Conservation (phyloP, 306 rosid genomes). For the Macrotyloma uniflorum region DNA sequence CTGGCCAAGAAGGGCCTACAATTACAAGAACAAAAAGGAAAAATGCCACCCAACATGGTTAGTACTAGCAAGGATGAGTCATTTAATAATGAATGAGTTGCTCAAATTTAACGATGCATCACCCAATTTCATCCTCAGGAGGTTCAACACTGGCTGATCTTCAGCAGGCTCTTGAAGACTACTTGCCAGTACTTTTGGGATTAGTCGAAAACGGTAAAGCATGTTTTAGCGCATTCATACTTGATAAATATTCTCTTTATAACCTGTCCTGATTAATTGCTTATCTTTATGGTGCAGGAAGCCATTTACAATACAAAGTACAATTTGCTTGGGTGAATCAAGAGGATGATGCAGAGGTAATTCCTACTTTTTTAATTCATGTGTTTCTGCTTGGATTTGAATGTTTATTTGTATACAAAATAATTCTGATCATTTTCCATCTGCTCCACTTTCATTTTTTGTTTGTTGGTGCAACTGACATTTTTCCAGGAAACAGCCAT, state of each 20-base stretch:
- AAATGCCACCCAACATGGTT: slow-evolving; percentile 91
- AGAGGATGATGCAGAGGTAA: slow-evolving; percentile 89
- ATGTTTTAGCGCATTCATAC: slow-evolving; percentile 18
- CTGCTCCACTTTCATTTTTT: not conserved
- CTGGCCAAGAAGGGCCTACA: slow-evolving; percentile 92
- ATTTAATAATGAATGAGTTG: slow-evolving; percentile 29
- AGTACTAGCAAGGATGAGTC: slow-evolving; percentile 41
- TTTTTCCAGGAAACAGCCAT: slow-evolving; percentile 83
- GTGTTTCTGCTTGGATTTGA: slow-evolving; percentile 22
- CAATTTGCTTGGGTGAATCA: slow-evolving; percentile 93
- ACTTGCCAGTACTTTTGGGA: slow-evolving; percentile 94
- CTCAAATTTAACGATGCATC: slow-evolving; percentile 43
- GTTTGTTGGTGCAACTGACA: slow-evolving; percentile 4
- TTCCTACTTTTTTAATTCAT: not conserved
- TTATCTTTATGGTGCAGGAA: slow-evolving; percentile 64
- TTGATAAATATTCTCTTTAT: slow-evolving; percentile 29
- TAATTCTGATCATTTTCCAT: not conserved
- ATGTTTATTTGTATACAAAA: slow-evolving; percentile 24
- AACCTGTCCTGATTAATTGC: slow-evolving; percentile 33
- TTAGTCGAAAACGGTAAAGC: slow-evolving; percentile 83
- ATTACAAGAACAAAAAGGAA: slow-evolving; percentile 86
- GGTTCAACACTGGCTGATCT: slow-evolving; percentile 95
- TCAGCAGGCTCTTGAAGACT: slow-evolving; percentile 91
- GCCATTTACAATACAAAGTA: slow-evolving; percentile 87
- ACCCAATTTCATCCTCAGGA: slow-evolving; percentile 60